Percentiles rank a stretch among this genome's conserved stretches.
Evolutionary conservation across 208 protist species (phyloP).

Genomic region (Trypanosoma boissoni): DNA sequence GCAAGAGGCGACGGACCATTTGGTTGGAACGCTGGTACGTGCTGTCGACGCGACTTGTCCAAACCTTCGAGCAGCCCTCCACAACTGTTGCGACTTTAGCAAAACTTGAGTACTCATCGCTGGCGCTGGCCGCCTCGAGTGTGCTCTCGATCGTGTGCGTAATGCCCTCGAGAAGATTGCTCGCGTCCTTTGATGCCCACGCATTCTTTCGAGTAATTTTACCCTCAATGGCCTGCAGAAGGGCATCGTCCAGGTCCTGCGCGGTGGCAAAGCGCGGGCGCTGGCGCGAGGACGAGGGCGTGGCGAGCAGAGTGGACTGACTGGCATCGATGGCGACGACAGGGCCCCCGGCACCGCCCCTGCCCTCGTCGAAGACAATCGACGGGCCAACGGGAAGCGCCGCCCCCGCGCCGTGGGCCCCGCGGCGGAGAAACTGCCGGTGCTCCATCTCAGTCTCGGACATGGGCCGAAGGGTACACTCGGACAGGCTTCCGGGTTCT

Average conservation of each 20-base stretch:
- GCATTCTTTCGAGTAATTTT: conserved; percentile 91
- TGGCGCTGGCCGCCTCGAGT: conserved; percentile 41
- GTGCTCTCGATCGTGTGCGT: conserved; percentile 85
- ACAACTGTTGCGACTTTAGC: conserved; percentile 90
- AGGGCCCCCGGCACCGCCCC: conserved; percentile 15
- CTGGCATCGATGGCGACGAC: conserved; percentile 6
- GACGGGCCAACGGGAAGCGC: conserved; percentile 48
- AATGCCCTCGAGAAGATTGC: conserved; percentile 86
- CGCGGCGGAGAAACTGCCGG: conserved; percentile 23
- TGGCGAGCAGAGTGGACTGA: conserved; percentile 12
- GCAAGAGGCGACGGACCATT: conserved; percentile 84
- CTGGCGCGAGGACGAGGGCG: conserved; percentile 41
- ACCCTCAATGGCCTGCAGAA: conserved; percentile 87
- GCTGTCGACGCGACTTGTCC: conserved; percentile 89
- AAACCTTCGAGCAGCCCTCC: conserved; percentile 92
- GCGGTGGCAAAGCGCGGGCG: conserved; percentile 80
- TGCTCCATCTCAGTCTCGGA: background rate
- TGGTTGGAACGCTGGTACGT: conserved; percentile 84
- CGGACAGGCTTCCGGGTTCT: too few relatives aligned
- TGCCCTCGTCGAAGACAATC: conserved; percentile 55
- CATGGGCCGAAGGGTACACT: background rate
- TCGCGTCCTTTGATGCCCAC: conserved; percentile 85
- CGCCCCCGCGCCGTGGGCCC: conserved; percentile 3
- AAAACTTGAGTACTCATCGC: conserved; percentile 86
- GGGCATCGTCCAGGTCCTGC: conserved; percentile 80